Percentiles rank a stretch among this genome's conserved stretches.
Evolutionary conservation across 1,284 basidiomycete genomes (phyloP).

Genomic region (Tranzscheliella williamsii): DNA sequence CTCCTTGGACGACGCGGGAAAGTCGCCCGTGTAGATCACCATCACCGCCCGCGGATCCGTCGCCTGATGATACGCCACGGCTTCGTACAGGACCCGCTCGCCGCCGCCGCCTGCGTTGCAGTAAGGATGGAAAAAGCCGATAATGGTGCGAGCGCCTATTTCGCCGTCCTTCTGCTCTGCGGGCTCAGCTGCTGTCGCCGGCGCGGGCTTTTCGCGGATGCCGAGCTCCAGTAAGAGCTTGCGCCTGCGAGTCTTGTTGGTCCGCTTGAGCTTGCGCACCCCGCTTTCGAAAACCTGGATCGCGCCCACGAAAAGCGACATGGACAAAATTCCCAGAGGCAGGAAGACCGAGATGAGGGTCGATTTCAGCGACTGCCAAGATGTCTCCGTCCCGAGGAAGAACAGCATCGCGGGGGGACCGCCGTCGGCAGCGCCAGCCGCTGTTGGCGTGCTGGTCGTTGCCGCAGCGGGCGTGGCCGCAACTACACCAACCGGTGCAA

Average conservation of each 20-base stretch:
- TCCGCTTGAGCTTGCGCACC: constrained; percentile 5
- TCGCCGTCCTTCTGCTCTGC: not conserved
- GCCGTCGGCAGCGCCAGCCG: not conserved
- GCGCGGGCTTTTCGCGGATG: constrained; percentile 20
- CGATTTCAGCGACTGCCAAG: constrained; percentile 1
- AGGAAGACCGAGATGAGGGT: constrained; percentile 12
- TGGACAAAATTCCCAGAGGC: constrained; percentile 10
- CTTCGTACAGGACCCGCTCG: constrained; percentile 93
- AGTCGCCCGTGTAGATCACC: constrained; percentile 81
- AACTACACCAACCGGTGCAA: too few species aligned
- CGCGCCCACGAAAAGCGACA: constrained; percentile 19
- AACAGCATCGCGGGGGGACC: not conserved
- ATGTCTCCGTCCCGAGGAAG: constrained; percentile 1
- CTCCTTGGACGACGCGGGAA: constrained; percentile 67
- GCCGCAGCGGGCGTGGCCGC: too few species aligned
- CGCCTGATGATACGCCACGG: constrained; percentile 77
- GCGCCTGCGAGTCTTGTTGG: constrained; percentile 14
- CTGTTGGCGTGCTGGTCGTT: constrained; percentile 16
- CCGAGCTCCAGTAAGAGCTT: constrained; percentile 13
- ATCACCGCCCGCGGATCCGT: constrained; percentile 73
- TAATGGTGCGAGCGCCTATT: constrained; percentile 12
- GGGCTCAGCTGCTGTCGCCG: too few species aligned
- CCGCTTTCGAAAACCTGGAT: constrained; percentile 24
- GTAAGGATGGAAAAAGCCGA: constrained; percentile 91
- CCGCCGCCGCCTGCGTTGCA: constrained; percentile 98